Base-by-base conservation (phyloP, 805 yeast genomes). In the Brettanomyces naardenensis region DNA sequence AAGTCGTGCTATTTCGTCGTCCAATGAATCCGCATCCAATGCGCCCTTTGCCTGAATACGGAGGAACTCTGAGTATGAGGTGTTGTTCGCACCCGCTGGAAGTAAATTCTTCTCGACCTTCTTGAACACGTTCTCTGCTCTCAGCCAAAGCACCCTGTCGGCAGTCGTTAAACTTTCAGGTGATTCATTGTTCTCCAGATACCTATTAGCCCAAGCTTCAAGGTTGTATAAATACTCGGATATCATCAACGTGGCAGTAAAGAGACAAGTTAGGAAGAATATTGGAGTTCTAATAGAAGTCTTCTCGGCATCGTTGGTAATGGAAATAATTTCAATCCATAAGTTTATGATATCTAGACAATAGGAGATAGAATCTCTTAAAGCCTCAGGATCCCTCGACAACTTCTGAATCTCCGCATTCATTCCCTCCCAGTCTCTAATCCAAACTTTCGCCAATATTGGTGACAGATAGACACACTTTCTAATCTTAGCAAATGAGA, bases 251-350 rank as follows among this genome's bases (percentile, higher is more conserved):
- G 78, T 62, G 2, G 87, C 64, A 1, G 80, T 72, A 50, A 80
- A 80, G 20, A 80, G 69, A 52, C 87, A 78, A 1, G 87, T 77
- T 22, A 81, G 69, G 49, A 83, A 79, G 54, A 80, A 81, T 20
- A 81, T 81, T 1, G 92, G 92, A 0, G 90, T 80, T 45, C 87
- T 64, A 23, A 80, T 68, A 1, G 85, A 75, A 0, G 83, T 75
- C 52, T 75, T 73, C 44, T 75, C 79, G 1, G 82, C 78, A 53
- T 80, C 81, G 37, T 73, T 71, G 21, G 71, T 71, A 35, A 77
- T 73, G 3, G 80, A 71, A n/a, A 80, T 77, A 35, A 80, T 75
- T 44, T 77, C 81, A 34, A 75, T 74, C 94, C 92, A 83, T 29
- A 81, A 60, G 42, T 77, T 71, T 38, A 83, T 63, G 21, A 81